Conservation (phyloP, 177 flowering plant genomes). For the Telopea speciosissima region DNA sequence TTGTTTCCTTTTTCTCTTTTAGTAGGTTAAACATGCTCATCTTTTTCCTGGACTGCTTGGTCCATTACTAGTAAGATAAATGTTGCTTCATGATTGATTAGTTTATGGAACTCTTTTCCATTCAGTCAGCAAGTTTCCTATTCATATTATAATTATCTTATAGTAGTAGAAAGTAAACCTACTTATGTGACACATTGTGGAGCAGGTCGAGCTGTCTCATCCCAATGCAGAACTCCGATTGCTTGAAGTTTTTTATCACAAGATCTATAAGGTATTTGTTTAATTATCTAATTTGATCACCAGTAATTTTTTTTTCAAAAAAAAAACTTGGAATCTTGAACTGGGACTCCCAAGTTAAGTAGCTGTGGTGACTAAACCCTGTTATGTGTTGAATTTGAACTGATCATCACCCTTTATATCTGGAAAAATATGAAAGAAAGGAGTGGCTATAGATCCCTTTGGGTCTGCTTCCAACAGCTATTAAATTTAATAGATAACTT, state of each 20-base stretch:
- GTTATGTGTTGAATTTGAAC: neutral
- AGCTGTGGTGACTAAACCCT: neutral
- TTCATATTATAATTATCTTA: neutral
- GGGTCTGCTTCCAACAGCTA: neutral
- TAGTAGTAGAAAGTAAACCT: neutral
- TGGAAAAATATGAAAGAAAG: neutral
- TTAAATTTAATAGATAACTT: neutral
- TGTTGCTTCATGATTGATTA: neutral
- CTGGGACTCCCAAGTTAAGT: neutral
- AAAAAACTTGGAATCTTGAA: neutral
- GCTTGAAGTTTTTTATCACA: slow-evolving; percentile 85
- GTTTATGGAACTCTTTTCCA: neutral
- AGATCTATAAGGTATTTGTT: slow-evolving; percentile 66
- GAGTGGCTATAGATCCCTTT: neutral
- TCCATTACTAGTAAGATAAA: neutral
- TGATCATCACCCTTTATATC: too few relatives aligned
- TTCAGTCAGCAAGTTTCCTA: neutral
- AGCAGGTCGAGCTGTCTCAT: slow-evolving; percentile 76
- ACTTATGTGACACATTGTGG: slow-evolving; percentile 1
- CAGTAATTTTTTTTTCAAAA: too few relatives aligned
- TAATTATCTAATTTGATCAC: neutral
- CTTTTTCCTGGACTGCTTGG: neutral
- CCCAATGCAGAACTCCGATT: slow-evolving; percentile 68
- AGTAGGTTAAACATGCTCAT: neutral
- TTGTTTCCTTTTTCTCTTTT: neutral